A percentile compares a stretch with the other conserved stretches of the same genome.
These are phyloP conservation scores for Wickerhamomyces chambardii DNA, from an alignment of 805 yeast genomes.

Conservation along the genomic window DNA sequence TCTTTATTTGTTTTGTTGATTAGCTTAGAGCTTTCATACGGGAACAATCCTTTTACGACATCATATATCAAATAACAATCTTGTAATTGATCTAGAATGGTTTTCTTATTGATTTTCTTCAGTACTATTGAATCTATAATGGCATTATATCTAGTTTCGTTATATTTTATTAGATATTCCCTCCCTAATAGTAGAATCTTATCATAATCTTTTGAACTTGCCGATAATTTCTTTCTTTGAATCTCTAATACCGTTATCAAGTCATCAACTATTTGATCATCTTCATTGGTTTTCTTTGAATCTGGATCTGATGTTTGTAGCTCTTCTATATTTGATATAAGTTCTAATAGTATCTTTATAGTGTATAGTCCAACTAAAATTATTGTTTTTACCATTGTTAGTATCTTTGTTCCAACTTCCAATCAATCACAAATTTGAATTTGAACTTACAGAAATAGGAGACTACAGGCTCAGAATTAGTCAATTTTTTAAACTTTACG, in stretches of 20 bases:
- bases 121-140: not conserved
- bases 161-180: conserved; percentile 4
- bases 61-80: not conserved
- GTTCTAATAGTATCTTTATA: conserved; percentile 3
- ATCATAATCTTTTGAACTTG: not conserved
- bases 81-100: not conserved
- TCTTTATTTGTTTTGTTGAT: too few relatives aligned
- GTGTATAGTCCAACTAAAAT: conserved; percentile 5
- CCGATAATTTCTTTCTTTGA: not conserved
- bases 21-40: too few relatives aligned
- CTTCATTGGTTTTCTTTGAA: too few relatives aligned
- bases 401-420: too few relatives aligned
- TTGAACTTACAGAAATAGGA: conserved; percentile 5
- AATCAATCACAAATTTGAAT: too few relatives aligned
- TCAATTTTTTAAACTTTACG: conserved; percentile 1
- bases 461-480: conserved; percentile 1
- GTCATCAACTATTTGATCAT: not conserved
- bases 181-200: conserved; percentile 2
- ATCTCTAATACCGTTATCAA: not conserved
- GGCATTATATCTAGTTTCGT: not conserved
- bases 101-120: conserved; percentile 1
- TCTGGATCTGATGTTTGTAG: too few relatives aligned
- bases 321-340: not conserved
- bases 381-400: too few relatives aligned
- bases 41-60: conserved; percentile 1